Base-by-base conservation (phyloP, 1,139 yeast species). In the Eremothecium gossypii region DNA sequence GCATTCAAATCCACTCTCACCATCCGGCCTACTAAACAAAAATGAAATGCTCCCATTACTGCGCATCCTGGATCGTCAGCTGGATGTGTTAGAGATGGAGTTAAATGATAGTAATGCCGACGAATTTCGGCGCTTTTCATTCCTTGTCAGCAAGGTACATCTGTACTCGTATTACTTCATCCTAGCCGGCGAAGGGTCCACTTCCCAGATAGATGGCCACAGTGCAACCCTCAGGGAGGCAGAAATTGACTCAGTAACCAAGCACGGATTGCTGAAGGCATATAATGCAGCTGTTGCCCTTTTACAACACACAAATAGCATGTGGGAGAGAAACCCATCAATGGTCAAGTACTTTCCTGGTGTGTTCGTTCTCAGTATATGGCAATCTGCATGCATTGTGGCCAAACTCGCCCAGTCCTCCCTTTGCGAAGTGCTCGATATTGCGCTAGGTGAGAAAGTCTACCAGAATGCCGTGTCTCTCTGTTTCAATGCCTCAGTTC, bases 301-400 rank as follows among this genome's bases (percentile, higher is more conserved):
- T 17, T 67, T 89, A 41, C 72, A 73, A 35, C 95, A 84, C 60
- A 77, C 84, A 9, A 73, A 76, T 41, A 58, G 68, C 20, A 77
- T 87, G 49, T 79, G 82, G 49, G 66, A 69, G 11, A 68, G 73
- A 27, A 79, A 82, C 54, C 73, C 74, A 36, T 69, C 69, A 35
- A 82, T 86, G 53, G 75, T 87, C 53, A 76, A 74, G 51, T 86
- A 83, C 57, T 70, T 89, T 41, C 97, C 97, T 0, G 87, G 85
- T 41, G 87, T 83, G 4, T 82, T 82, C 60, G 77, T 84, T 2
- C 69, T 85, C 49, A 79, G 79, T 43, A 73, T 87, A 36, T 87
- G 97, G 96, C 96, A 89, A 63, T 83, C 96, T 1, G 79, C 95
- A 1, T 83, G 89, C 55, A 78, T 89, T 36, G 77, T 91, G 30